Percentiles rank a stretch among this genome's conserved stretches.
phyloP scores from a whole-genome alignment of 2,329 filamentous ascomycete species.

The Huntiella bhutanensis region DNA sequence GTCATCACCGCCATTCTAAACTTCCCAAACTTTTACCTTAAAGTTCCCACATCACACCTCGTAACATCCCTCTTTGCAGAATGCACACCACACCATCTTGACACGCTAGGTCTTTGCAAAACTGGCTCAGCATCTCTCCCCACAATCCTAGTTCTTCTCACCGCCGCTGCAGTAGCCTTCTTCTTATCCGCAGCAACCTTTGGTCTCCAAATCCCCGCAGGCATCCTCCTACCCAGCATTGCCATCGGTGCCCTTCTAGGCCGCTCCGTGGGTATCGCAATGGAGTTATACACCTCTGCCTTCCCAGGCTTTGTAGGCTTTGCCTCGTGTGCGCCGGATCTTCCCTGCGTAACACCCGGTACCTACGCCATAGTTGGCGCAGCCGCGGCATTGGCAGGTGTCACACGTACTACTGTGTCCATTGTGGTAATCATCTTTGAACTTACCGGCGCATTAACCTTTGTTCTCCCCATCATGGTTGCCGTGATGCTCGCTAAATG shows the following conservation, averaged over 20 bases:
- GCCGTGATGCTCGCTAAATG: slow-evolving; percentile 97
- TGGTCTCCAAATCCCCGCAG: slow-evolving; percentile 81
- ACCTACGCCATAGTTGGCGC: slow-evolving; percentile 95
- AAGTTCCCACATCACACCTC: slow-evolving; percentile 75
- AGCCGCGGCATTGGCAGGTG: slow-evolving; percentile 79
- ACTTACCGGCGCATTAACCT: slow-evolving; percentile 84
- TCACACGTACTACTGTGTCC: slow-evolving; percentile 90
- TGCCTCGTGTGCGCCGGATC: slow-evolving; percentile 61
- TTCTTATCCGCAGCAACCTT: slow-evolving; percentile 77
- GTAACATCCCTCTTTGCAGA: slow-evolving; percentile 86
- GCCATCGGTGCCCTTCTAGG: slow-evolving; percentile 84
- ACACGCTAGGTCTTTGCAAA: slow-evolving; percentile 80
- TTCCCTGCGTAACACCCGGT: slow-evolving; percentile 77
- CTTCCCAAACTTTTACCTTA: slow-evolving; percentile 93
- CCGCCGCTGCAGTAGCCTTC: slow-evolving; percentile 70
- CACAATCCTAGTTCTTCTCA: slow-evolving; percentile 61
- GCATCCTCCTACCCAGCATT: slow-evolving; percentile 90
- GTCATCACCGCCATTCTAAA: slow-evolving; percentile 75
- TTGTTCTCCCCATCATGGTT: slow-evolving; percentile 97
- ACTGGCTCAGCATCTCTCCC: slow-evolving; percentile 37
- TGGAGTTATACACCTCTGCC: slow-evolving; percentile 71
- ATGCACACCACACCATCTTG: slow-evolving; percentile 63
- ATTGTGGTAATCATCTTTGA: slow-evolving; percentile 99
- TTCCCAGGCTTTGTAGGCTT: slow-evolving; percentile 66
- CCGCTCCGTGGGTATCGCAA: slow-evolving; percentile 69